Base-by-base conservation (phyloP, 2,329 filamentous ascomycete species). In the Penicillium sp. region DNA sequence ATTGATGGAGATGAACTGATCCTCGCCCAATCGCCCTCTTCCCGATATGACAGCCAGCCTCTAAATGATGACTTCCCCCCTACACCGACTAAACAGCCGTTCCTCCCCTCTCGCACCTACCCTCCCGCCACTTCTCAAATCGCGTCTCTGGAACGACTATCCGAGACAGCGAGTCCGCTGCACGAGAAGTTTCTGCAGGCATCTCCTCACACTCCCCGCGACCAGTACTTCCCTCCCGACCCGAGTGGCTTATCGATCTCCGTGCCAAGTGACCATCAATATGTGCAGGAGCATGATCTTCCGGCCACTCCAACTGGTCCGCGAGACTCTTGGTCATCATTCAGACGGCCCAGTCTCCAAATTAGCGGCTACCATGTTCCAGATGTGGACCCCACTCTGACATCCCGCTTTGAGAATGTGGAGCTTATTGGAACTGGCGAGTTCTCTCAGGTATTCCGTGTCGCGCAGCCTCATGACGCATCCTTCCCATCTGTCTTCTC, bases 371-470 rank as follows among this genome's bases (percentile, higher is more conserved):
- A 88, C 55, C 84, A 83, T n/a, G 82, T 84, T 34, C 84, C 85
- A 44, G 86, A 95, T 59, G 82, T 93, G 16, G 93, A 97, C 68
- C 83, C 85, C 22, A 85, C 84, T 50, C 77, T 97, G 50, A 85
- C 84, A 13, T 82, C 85, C 4, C 85, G 89, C 52, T 99, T 99
- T 70, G 85, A 88, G 53, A 89, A 88, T 58, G 88, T 95, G 13
- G 89, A 91, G 65, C 81, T 87, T 57, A 83, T 93, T 62, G 93
- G 93, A 46, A 87, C 87, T 57, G 94, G 94, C 56, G 93, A 97
- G 71, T 99, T 99, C 70, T 97, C 94, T 0, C 85, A 89, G 54
- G 94, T 99, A 1, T 99, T 91, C 72, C 86, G 88, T 35, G 92
- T 96, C 5, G 85, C 85, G 14, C 63, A 75, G 58, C 63, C 77